Evolutionary conservation across 306 rosid genomes (phyloP), one percentile per base, ranked within the genome.

Genomic region (Pachyrhizus erosus): DNA sequence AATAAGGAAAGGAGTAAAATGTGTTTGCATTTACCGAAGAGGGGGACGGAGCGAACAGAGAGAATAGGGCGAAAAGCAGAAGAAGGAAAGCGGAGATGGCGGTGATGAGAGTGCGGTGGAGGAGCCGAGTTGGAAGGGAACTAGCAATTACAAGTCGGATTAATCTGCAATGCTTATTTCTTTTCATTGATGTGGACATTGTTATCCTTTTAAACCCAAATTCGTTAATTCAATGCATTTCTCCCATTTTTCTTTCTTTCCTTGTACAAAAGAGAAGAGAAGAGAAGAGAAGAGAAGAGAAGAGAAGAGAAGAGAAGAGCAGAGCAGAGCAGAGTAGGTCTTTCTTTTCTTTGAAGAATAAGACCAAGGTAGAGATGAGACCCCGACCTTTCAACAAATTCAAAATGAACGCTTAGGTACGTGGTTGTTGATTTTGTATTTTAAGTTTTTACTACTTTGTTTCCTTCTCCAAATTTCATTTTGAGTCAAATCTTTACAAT

Each of bases 31-130:
- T 85, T 29, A 33, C 55, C 64, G 79, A n/a, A n/a, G n/a, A n/a
- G n/a, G n/a, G 90, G 3, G 80, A 77, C 11, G 87, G 89, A 45
- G 62, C 71, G 48, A 90, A 87, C 1, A 89, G 79, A 58, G 91
- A 83, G 84, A 87, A 80, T 7, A 89, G 70, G 39, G 73, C 78
- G 55, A 91, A 78, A 62, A 94, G 70, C 39, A 95, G 80, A 18
- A 95, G 88, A 9, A 93, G 72, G 82, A 79, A 88, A 2, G 84
- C 89, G 58, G 89, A 87, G 66, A 90, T 39, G 42, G 91, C 90
- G 17, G 89, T 89, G 66, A 91, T 39, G 74, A 94, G 82, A 17
- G 90, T 86, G 27, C 84, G 90, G 70, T 85, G 57, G 37, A 84
- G 86, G 77, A 81, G 72, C 46, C 84, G 89, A 58, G 83, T 76